Conservation (phyloP, 2,329 filamentous ascomycete species). For the Rachicladosporium sp. region DNA sequence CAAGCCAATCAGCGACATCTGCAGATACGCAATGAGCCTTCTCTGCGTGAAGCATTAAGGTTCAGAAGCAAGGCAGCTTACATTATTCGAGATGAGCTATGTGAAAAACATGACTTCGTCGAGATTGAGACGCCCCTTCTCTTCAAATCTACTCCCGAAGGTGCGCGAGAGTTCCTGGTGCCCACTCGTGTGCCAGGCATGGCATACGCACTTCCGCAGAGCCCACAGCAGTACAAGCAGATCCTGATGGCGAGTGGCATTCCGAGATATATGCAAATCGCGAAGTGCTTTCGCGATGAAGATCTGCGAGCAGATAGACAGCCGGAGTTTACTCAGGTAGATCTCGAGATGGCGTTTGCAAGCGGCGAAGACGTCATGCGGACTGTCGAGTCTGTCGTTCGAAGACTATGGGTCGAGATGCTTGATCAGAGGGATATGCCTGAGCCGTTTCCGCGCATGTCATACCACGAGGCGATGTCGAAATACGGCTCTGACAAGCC, state of each 20-base stretch:
- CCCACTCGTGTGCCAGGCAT: conserved; percentile 64
- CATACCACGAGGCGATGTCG: conserved; percentile 68
- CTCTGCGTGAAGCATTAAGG: conserved; percentile 54
- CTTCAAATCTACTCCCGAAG: conserved; percentile 96
- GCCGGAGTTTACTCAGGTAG: conserved; percentile 91
- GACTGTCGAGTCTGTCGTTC: conserved; percentile 42
- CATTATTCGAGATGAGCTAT: conserved; percentile 43
- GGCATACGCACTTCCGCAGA: conserved; percentile 88
- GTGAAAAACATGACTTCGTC: conserved; percentile 45
- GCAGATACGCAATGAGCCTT: conserved; percentile 64
- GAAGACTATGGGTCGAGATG: conserved; percentile 41
- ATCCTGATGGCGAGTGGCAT: conserved; percentile 89
- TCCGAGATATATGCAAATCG: conserved; percentile 77
- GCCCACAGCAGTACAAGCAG: conserved; percentile 97
- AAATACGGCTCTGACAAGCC: conserved; percentile 85
- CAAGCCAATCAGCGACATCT: conserved; percentile 65
- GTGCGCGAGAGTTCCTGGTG: conserved; percentile 86
- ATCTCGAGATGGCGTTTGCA: conserved; percentile 87
- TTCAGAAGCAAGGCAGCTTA: conserved; percentile 54
- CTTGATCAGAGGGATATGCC: conserved; percentile 32
- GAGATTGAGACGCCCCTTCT: conserved; percentile 87
- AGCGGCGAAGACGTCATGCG: conserved; percentile 58
- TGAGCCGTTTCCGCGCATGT: conserved; percentile 44
- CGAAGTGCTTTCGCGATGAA: conserved; percentile 89
- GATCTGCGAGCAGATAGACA: conserved; percentile 85